phyloP scores from a whole-genome alignment of 257 asterid species.

The Gentiana macrophylla region DNA sequence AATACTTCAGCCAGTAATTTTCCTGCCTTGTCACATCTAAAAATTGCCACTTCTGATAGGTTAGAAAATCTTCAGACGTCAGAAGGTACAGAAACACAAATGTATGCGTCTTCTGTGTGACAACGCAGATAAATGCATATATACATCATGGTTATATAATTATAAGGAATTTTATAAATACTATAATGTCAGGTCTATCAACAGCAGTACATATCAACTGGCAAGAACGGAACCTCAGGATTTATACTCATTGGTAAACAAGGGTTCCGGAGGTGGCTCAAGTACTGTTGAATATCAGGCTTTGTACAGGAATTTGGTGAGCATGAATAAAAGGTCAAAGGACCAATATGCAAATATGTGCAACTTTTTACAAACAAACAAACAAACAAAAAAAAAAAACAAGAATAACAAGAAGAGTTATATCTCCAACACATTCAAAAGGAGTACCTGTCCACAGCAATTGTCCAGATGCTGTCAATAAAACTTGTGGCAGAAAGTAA shows the following conservation, averaged over 20 bases:
- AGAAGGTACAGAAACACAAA: neutral
- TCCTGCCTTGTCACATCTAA: slow-evolving; percentile 92
- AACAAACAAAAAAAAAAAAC: slow-evolving; percentile 1
- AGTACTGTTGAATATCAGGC: no score
- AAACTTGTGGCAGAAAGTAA: slow-evolving; percentile 63
- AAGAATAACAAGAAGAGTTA: neutral
- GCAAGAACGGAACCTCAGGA: no score
- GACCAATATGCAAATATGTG: no score
- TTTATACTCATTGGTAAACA: no score
- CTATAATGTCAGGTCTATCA: no score
- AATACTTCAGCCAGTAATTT: slow-evolving; percentile 79
- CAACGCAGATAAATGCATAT: no score
- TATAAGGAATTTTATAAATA: no score
- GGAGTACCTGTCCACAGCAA: slow-evolving; percentile 77
- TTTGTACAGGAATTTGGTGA: no score
- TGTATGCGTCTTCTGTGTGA: neutral
- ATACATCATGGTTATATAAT: neutral
- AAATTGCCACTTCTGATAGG: slow-evolving; percentile 15
- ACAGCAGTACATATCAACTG: no score
- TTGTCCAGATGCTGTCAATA: slow-evolving; percentile 91
- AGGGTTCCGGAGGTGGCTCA: no score
- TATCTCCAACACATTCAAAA: slow-evolving; percentile 6
- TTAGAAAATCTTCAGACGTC: neutral
- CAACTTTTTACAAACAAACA: no score
- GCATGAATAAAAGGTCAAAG: no score